These are phyloP conservation scores for Peterozyma xylosa DNA, from an alignment of 805 yeast species.

Conservation along the genomic window DNA sequence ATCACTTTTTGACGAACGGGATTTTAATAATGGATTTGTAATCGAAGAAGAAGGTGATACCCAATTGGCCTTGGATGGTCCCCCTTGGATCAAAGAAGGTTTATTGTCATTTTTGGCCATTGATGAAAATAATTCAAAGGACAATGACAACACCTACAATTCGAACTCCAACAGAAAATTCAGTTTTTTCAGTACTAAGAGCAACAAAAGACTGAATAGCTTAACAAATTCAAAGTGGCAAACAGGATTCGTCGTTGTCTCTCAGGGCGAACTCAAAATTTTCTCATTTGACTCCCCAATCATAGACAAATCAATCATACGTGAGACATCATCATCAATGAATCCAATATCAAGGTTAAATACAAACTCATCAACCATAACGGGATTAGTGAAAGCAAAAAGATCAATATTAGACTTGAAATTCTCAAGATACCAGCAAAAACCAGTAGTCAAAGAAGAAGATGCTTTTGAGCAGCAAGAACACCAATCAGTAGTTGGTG, in stretches of 20 bases:
- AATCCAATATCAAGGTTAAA: constrained; percentile 3
- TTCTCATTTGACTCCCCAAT: constrained; percentile 35
- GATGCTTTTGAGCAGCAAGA: constrained; percentile 6
- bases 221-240: constrained; percentile 25
- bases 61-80: constrained; percentile 57
- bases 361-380: background rate
- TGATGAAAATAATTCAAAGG: constrained; percentile 15
- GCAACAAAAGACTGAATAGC: background rate
- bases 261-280: constrained; percentile 56
- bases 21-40: constrained; percentile 6
- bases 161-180: background rate
- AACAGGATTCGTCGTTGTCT: constrained; percentile 57
- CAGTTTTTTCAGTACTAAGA: background rate
- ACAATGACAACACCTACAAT: background rate
- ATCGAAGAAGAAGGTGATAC: constrained; percentile 44
- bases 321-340: constrained; percentile 2
- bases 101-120: constrained; percentile 30
- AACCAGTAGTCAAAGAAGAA: constrained; percentile 10
- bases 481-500: constrained; percentile 20
- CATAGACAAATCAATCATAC: background rate
- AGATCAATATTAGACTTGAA: constrained; percentile 1
- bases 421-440: too few relatives aligned
- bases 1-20: background rate
- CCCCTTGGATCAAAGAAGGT: constrained; percentile 79
- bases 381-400: background rate